These are phyloP conservation scores for Middelhovenomyces tepae DNA, from an alignment of 805 yeast genomes.

Conservation along the genomic window DNA sequence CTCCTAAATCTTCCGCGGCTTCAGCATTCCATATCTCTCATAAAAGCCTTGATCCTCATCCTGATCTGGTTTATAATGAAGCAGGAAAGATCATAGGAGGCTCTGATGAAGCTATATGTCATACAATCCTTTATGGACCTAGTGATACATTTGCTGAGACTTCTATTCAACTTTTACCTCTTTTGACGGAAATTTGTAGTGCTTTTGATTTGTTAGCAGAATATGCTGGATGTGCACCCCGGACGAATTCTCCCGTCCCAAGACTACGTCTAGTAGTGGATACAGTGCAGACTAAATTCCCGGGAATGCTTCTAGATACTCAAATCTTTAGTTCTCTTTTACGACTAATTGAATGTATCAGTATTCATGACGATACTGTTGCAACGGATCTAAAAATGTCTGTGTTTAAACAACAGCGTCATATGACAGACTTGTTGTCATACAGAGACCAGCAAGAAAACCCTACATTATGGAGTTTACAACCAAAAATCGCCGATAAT, in stretches of 20 bases:
- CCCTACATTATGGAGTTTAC: conserved; percentile 17
- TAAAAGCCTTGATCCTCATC: conserved; percentile 41
- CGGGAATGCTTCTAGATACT: conserved; percentile 62
- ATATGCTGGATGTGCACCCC: conserved; percentile 14
- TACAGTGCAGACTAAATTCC: conserved; percentile 49
- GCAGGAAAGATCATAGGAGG: conserved; percentile 43
- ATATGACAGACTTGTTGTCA: conserved; percentile 31
- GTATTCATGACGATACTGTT: conserved; percentile 41
- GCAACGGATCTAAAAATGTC: conserved; percentile 45
- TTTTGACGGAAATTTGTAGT: conserved; percentile 40
- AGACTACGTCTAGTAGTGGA: conserved; percentile 47
- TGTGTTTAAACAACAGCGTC: conserved; percentile 44
- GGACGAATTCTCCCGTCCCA: conserved; percentile 24
- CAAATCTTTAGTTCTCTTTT: conserved; percentile 50
- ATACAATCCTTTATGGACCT: conserved; percentile 54
- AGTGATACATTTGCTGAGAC: conserved; percentile 33
- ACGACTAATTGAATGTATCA: conserved; percentile 40
- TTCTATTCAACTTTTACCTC: conserved; percentile 45
- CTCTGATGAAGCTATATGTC: conserved; percentile 65
- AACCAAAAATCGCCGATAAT: conserved; percentile 14
- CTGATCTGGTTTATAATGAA: conserved; percentile 45
- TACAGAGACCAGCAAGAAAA: conserved; percentile 20
- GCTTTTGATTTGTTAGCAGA: conserved; percentile 39
- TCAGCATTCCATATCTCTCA: conserved; percentile 11
- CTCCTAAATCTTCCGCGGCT: conserved; percentile 7